Conservation (phyloP, 352 stramenopile species). For the Pythium dissotocum region DNA sequence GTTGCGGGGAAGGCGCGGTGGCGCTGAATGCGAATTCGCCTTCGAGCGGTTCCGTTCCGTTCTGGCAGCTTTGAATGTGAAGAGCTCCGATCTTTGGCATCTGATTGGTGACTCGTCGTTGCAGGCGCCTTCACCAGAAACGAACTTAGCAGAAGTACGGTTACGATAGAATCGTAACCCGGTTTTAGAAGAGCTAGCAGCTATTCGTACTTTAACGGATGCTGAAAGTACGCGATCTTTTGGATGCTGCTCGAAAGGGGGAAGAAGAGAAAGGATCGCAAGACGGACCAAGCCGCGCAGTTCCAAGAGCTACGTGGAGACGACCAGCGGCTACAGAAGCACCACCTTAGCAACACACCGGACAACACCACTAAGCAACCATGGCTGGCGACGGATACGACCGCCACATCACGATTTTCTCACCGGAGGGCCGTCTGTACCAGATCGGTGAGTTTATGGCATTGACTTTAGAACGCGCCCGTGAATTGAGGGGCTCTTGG, state of each 20-base stretch:
- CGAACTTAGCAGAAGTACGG: neutral
- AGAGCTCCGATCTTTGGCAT: conserved; percentile 6
- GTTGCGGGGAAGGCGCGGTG: neutral
- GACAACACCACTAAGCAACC: conserved; percentile 18
- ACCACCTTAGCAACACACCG: neutral
- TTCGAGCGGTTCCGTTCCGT: neutral
- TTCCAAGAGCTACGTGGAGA: neutral
- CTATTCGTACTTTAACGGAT: conserved; percentile 24
- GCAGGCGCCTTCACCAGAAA: neutral
- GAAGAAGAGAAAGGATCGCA: conserved; percentile 31
- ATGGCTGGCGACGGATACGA: conserved; percentile 91
- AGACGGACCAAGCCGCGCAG: conserved; percentile 3
- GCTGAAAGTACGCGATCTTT: conserved; percentile 23
- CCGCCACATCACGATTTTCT: conserved; percentile 98
- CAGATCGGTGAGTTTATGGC: conserved; percentile 87
- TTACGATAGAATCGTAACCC: conserved; percentile 8
- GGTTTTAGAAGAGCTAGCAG: neutral
- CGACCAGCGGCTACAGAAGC: neutral
- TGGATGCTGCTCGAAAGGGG: conserved; percentile 13
- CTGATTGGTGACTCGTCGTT: neutral
- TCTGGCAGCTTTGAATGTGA: conserved; percentile 11
- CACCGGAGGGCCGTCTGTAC: conserved; percentile 97
- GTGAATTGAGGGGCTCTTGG: neutral
- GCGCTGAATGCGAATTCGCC: conserved; percentile 34
- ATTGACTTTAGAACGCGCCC: neutral